Evolutionary conservation across 2,329 filamentous ascomycete genomes (phyloP).

Genomic region (Calonectria pteridis): DNA sequence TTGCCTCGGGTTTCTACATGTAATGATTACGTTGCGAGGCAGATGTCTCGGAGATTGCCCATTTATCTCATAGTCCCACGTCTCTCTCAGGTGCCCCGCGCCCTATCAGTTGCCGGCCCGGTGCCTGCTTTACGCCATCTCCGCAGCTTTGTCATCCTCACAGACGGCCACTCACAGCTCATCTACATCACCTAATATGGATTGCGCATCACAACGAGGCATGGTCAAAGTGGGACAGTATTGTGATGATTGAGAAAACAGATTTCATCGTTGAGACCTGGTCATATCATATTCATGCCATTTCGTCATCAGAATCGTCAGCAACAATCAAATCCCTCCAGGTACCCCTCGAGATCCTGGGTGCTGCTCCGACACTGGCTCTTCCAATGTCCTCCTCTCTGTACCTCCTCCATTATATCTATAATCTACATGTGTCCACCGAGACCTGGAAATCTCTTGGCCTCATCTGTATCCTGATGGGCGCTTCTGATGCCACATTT

Average conservation of each 20-base stretch:
- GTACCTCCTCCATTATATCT: conserved; percentile 36
- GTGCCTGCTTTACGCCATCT: conserved; percentile 5
- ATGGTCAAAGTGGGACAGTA: background rate
- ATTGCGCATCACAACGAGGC: background rate
- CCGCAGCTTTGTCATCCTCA: conserved; percentile 19
- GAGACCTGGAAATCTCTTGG: conserved; percentile 26
- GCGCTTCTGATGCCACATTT: conserved; percentile 18
- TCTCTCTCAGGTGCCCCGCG: conserved; percentile 18
- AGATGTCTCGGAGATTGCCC: background rate
- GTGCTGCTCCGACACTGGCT: conserved; percentile 19
- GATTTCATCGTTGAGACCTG: conserved; percentile 35
- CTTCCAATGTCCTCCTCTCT: conserved; percentile 23
- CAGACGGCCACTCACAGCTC: background rate
- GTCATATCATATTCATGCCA: conserved; percentile 52
- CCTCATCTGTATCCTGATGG: conserved; percentile 31
- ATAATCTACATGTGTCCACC: conserved; percentile 45
- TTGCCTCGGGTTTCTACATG: background rate
- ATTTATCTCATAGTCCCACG: background rate
- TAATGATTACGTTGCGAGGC: background rate
- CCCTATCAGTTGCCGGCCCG: background rate
- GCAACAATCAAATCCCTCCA: conserved; percentile 43
- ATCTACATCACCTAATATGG: background rate
- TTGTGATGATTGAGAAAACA: background rate
- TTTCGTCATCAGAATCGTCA: conserved; percentile 49
- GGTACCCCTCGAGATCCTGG: conserved; percentile 23